A percentile compares a stretch with the other conserved stretches of the same genome.
These are phyloP conservation scores for Aristolochia californica DNA, from an alignment of 164 flowering plant species.

Conservation along the genomic window DNA sequence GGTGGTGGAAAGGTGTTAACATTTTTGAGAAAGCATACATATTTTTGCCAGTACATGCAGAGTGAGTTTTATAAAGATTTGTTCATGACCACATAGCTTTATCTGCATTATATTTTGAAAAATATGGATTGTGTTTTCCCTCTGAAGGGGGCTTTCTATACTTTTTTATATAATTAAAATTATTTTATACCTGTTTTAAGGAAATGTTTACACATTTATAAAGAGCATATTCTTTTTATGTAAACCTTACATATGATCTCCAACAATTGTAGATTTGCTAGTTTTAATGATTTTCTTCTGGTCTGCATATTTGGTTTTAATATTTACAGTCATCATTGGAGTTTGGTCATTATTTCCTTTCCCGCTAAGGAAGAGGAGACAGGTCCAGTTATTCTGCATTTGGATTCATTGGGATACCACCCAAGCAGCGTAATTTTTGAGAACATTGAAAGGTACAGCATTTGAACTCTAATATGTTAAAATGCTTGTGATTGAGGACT, in stretches of 20 bases:
- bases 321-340: slow-evolving; percentile 68
- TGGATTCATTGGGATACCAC: slow-evolving; percentile 78
- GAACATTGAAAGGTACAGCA: slow-evolving; percentile 53
- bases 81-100: too few species aligned
- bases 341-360: slow-evolving; percentile 76
- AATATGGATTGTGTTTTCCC: too few species aligned
- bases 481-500: too few species aligned
- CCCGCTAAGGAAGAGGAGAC: slow-evolving; percentile 64
- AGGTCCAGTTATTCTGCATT: slow-evolving; percentile 73
- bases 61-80: slow-evolving; percentile 34
- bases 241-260: too few species aligned
- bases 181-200: too few species aligned
- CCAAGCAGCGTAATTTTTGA: slow-evolving; percentile 39
- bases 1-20: slow-evolving; percentile 98
- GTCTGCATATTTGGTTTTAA: not conserved
- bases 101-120: too few species aligned
- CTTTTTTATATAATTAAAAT: too few species aligned
- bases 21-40: slow-evolving; percentile 85
- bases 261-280: too few species aligned
- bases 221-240: too few species aligned
- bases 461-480: not conserved
- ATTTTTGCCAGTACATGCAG: slow-evolving; percentile 80
- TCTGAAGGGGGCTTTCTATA: too few species aligned
- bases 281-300: not conserved
- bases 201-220: too few species aligned